Base-by-base conservation (phyloP, 306 rosid genomes). In the Canavalia gladiata region DNA sequence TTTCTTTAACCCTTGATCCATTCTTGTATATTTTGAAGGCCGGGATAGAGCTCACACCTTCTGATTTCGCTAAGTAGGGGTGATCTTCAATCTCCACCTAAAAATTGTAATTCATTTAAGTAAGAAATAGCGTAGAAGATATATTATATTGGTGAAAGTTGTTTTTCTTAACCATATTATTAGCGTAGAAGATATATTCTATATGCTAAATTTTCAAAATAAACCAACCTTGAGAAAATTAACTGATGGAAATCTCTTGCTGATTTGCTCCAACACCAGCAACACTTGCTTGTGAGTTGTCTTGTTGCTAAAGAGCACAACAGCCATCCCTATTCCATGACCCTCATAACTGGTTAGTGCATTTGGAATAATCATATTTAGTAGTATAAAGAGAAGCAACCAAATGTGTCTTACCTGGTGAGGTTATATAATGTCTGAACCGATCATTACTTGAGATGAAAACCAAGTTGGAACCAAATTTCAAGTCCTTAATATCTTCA, bases 81-180 rank as follows among this genome's bases (percentile, higher is more conserved):
- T 92, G 92, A 66, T 95, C 94, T 80, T 95, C 98, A 4, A 95
- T 87, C 66, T 90, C 98, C 73, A 95, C 97, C 98, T 94, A 73
- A 74, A 37, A 43, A 45, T 76, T 76, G 5, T 66, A 45, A 30
- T 8, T 70, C n/a, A 80, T 34, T 68, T 2, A 29, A 29, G 47
- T 69, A 30, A 54, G 68, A 54, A 82, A 57, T 70, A 37, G 7
- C 6, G 54, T 4, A 6, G 35, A 33, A 65, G 41, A 67, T 1
- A 46, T 7, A 31, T 56, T 5, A 13, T 52, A 42, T 13, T 13
- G 12, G 39, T 33, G 0, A 12, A 66, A n/a, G 35, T 55, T 67
- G n/a, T 12, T 54, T 52, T 66, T 52, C 63, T 41, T 7, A 34
- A 68, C 13, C 45, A 37, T 28, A 51, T 5, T 5, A 37, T 5